Evolutionary conservation across 805 yeast genomes (phyloP), one percentile per base, ranked within the genome.

Genomic region (Spencermartinsiella europaea): DNA sequence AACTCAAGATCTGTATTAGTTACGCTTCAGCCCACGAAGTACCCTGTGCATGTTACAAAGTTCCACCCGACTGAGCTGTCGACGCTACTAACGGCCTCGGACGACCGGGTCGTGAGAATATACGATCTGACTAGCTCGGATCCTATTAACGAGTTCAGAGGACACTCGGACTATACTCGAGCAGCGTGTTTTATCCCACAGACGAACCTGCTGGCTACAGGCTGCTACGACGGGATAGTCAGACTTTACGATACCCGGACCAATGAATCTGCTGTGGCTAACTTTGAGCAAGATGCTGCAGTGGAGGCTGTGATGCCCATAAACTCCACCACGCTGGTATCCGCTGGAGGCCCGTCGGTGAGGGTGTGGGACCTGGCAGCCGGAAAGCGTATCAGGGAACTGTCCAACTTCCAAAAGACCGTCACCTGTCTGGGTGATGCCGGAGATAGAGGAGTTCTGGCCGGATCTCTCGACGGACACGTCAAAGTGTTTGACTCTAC

Each of bases 381-480:
- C 14, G 90, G 89, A 28, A 81, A 81, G 60, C 63, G 69, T 48
- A 70, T 85, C 38, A 76, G 78, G 58, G 86, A 85, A 54, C 73
- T 95, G 61, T 77, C 81, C 42, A 91, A 90, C 66, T 93, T 93
- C 71, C 90, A 90, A 56, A 91, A 93, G 67, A 85, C 97, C 1
- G 96, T 91, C 35, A 90, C 97, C 14, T 81, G 90, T 50, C 70
- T 90, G 52, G 81, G 85, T 44, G 69, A 76, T 55, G 83, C 91
- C 7, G 84, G 83, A 25, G 86, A 80, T 52, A 70, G 79, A 42
- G 91, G 93, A n/a, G 70, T 93, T 38, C 69, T 93, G 25, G 97
- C 95, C 2, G 97, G 98, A 15, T 89, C 97, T 0, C 72, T 93
- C 48, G 99, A 93, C 67, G 99, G 99, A 17, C 99, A 93, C 66